phyloP scores from a whole-genome alignment of 2,329 filamentous ascomycete genomes.

The Thyridium curvatum region DNA sequence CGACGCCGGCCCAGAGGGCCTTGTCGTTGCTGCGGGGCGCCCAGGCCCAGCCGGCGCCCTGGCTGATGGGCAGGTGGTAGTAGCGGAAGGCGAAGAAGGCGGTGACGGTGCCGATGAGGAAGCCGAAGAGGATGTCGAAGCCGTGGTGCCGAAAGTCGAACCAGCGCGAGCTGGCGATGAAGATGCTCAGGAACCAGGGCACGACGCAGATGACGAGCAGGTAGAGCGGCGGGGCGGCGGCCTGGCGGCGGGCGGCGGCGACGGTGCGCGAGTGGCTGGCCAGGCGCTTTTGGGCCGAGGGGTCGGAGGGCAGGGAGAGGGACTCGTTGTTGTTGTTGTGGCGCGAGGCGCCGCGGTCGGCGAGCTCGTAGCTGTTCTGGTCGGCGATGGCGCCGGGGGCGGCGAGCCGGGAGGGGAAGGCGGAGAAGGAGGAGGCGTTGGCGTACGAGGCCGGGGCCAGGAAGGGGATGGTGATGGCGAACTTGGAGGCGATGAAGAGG shows the following conservation, averaged over 20 bases:
- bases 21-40: constrained; percentile 65
- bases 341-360: constrained; percentile 37
- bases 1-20: constrained; percentile 74
- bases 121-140: constrained; percentile 89
- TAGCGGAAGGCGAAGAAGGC: constrained; percentile 74
- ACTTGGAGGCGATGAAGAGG: constrained; percentile 80
- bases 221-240: constrained; percentile 77
- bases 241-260: constrained; percentile 58
- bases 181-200: constrained; percentile 70
- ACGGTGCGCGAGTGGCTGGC: constrained; percentile 30
- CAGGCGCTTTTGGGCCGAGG: constrained; percentile 20
- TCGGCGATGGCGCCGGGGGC: constrained; percentile 31
- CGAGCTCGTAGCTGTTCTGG: constrained; percentile 23
- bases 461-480: constrained; percentile 68
- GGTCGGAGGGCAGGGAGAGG: constrained; percentile 20
- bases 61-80: constrained; percentile 74
- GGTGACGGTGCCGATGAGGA: constrained; percentile 64
- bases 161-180: constrained; percentile 80
- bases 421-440: constrained; percentile 48
- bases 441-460: constrained; percentile 43
- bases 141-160: constrained; percentile 85
- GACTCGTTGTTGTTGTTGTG: constrained; percentile 16
- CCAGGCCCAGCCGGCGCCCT: constrained; percentile 88
- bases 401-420: constrained; percentile 66
- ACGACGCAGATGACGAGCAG: constrained; percentile 64